A percentile compares a stretch with the other conserved stretches of the same genome.
These are phyloP conservation scores for Eimeria acervulina DNA, from an alignment of 169 alveolate species.

Conservation along the genomic window DNA sequence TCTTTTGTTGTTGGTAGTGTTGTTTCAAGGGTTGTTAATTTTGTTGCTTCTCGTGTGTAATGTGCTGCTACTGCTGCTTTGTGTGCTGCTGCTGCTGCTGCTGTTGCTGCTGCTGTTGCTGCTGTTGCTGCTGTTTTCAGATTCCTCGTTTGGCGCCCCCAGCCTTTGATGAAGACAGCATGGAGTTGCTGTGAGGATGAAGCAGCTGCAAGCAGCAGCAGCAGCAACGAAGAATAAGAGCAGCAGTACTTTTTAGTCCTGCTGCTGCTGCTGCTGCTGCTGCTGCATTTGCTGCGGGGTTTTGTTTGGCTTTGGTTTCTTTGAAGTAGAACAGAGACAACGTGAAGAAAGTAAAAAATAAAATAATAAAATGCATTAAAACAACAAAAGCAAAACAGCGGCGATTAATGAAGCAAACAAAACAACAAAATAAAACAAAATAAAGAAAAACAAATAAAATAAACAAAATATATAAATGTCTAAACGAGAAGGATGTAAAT, in stretches of 20 bases:
- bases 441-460: too few species aligned
- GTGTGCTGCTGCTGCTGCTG: neutral
- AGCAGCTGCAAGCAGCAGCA: neutral
- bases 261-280: neutral
- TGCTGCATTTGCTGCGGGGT: neutral
- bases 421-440: too few species aligned
- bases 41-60: too few species aligned
- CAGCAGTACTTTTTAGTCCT: neutral
- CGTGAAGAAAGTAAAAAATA: neutral
- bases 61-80: neutral
- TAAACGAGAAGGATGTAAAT: too few species aligned
- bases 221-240: neutral
- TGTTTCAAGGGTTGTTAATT: too few species aligned
- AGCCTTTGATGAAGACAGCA: conserved; percentile 29
- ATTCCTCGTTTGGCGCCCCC: conserved; percentile 77
- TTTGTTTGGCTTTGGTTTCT: too few species aligned
- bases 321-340: too few species aligned
- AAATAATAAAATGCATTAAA: too few species aligned
- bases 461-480: too few species aligned
- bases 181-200: conserved; percentile 31
- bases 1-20: too few species aligned
- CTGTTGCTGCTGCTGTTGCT: conserved; percentile 20
- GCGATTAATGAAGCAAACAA: too few species aligned
- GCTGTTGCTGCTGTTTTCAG: conserved; percentile 24
- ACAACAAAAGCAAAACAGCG: too few species aligned